Evolutionary conservation across 805 yeast genomes (phyloP).

Genomic region (Lipomyces kockii): DNA sequence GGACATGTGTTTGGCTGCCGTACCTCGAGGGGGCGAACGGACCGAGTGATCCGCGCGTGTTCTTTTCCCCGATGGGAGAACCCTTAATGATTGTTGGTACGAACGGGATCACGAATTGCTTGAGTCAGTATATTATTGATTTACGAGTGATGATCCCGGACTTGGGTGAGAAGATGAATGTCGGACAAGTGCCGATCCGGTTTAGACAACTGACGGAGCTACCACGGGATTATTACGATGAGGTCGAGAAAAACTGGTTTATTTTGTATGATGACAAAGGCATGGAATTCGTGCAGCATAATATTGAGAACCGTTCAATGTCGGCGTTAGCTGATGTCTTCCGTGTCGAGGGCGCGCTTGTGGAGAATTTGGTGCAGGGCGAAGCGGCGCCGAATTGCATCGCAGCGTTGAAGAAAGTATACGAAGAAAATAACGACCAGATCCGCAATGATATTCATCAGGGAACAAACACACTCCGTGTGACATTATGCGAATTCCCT

Average conservation of each 20-base stretch:
- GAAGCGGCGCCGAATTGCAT: slow-evolving; percentile 15
- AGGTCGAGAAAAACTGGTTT: slow-evolving; percentile 32
- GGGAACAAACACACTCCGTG: slow-evolving; percentile 31
- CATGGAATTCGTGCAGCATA: slow-evolving; percentile 23
- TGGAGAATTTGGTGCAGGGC: not conserved
- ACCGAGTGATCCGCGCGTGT: slow-evolving; percentile 25
- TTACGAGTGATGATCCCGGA: slow-evolving; percentile 26
- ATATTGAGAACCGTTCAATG: slow-evolving; percentile 19
- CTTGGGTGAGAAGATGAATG: slow-evolving; percentile 19
- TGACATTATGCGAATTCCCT: slow-evolving; percentile 34
- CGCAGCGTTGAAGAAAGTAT: not conserved
- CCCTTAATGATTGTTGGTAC: slow-evolving; percentile 27
- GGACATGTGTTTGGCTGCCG: slow-evolving; percentile 12
- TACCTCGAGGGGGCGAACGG: slow-evolving; percentile 14
- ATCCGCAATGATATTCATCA: slow-evolving; percentile 22
- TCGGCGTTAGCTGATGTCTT: not conserved
- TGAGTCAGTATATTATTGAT: slow-evolving; percentile 26
- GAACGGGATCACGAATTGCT: slow-evolving; percentile 20
- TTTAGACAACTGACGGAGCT: slow-evolving; percentile 16
- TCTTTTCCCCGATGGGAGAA: slow-evolving; percentile 33
- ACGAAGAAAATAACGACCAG: slow-evolving; percentile 8
- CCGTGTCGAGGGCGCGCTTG: not conserved
- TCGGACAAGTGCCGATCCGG: slow-evolving; percentile 26
- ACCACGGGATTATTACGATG: slow-evolving; percentile 10
- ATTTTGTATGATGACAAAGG: slow-evolving; percentile 25